phyloP scores from a whole-genome alignment of 345 rosid species.

The Sonneratia alba region DNA sequence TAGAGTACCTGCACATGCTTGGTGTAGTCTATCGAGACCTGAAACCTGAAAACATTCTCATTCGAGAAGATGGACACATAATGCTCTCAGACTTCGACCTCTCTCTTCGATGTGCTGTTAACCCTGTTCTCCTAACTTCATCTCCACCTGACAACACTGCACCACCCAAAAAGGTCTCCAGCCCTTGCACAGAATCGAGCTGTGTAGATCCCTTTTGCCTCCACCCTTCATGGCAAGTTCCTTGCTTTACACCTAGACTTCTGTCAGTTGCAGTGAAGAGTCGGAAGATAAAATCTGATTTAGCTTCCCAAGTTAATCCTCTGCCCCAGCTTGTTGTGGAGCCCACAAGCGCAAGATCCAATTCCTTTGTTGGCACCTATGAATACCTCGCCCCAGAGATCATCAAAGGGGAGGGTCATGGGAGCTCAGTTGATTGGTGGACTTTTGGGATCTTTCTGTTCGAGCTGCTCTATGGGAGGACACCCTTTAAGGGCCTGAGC shows the following conservation, averaged over 20 bases:
- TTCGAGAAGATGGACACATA: constrained; percentile 78
- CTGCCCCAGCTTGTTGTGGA: constrained; percentile 71
- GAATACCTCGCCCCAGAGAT: constrained; percentile 82
- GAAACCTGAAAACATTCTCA: constrained; percentile 72
- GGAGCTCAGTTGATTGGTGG: constrained; percentile 85
- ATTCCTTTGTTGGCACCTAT: constrained; percentile 74
- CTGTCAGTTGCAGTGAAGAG: constrained; percentile 46
- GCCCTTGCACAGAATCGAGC: constrained; percentile 59
- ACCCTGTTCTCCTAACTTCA: constrained; percentile 37
- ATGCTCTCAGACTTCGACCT: constrained; percentile 82
- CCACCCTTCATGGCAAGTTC: constrained; percentile 65
- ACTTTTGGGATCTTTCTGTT: constrained; percentile 66
- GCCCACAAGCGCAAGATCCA: constrained; percentile 68
- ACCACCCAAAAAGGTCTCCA: constrained; percentile 41
- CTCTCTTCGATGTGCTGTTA: constrained; percentile 52
- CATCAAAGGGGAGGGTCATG: constrained; percentile 73
- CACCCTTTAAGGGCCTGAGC: constrained; percentile 62
- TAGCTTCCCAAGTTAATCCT: constrained; percentile 48
- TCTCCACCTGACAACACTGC: constrained; percentile 28
- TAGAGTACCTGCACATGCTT: constrained; percentile 80
- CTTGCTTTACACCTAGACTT: constrained; percentile 73
- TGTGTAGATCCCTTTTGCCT: constrained; percentile 77
- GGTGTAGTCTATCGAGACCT: constrained; percentile 76
- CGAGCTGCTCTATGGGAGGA: constrained; percentile 59
- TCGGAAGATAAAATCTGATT: constrained; percentile 49